Percentiles rank a stretch among this genome's conserved stretches.
Conservation (phyloP, 768 basidiomycete species). For the Cubamyces lactineus region DNA sequence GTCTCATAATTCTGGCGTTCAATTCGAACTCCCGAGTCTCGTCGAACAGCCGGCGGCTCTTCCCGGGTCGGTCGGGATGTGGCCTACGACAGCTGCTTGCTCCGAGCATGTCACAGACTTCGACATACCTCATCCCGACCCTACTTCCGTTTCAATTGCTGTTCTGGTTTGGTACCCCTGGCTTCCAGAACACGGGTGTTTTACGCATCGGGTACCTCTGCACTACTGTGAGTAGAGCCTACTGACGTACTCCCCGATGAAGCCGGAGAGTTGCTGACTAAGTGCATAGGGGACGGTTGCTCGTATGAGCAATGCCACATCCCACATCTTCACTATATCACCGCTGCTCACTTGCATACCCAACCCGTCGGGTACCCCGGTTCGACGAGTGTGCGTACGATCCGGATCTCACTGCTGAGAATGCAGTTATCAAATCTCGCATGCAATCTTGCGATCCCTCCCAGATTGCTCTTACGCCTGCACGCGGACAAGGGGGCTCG, state of each 20-base stretch:
- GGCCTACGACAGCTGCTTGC: not conserved
- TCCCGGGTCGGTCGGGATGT: not conserved
- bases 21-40: not conserved
- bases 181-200: not conserved
- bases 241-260: not conserved
- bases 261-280: constrained; percentile 8
- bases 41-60: not conserved
- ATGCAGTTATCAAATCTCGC: constrained; percentile 10
- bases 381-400: not conserved
- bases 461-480: constrained; percentile 4
- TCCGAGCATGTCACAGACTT: not conserved
- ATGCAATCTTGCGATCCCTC: constrained; percentile 21
- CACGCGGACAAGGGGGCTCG: constrained; percentile 1
- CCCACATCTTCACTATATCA: not conserved
- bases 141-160: not conserved
- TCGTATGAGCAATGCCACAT: not conserved
- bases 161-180: not conserved
- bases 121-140: not conserved
- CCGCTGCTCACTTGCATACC: not conserved
- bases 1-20: not conserved
- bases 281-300: not conserved
- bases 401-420: constrained; percentile 1
- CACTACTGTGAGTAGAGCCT: not conserved
- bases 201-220: not conserved
- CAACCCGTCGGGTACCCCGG: not conserved